These are phyloP conservation scores for Coniochaeta sp. DNA, from an alignment of 2,329 filamentous ascomycete genomes.

Conservation along the genomic window DNA sequence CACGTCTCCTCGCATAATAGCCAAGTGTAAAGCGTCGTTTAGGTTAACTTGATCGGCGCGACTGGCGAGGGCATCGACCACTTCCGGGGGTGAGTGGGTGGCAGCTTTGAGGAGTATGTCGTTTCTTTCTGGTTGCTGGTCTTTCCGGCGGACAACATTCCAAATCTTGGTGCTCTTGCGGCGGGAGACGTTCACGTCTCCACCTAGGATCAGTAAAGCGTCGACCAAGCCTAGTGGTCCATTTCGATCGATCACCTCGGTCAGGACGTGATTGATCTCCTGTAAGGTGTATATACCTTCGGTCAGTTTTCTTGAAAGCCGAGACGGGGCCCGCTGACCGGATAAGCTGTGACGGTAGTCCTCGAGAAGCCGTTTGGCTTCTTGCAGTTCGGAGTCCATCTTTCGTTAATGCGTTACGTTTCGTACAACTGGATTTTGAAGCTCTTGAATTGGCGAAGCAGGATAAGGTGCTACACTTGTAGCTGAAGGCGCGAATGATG, in stretches of 20 bases:
- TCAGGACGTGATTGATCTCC: slow-evolving; percentile 17
- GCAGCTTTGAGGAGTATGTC: slow-evolving; percentile 15
- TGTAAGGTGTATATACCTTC: slow-evolving; percentile 11
- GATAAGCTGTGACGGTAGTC: no score
- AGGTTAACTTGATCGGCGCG: slow-evolving; percentile 19
- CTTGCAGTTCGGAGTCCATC: no score
- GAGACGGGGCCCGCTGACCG: slow-evolving; percentile 5
- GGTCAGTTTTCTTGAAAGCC: neutral
- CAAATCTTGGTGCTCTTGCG: slow-evolving; percentile 12
- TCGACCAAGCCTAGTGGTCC: slow-evolving; percentile 16
- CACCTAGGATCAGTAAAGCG: slow-evolving; percentile 15
- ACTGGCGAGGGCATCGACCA: slow-evolving; percentile 13
- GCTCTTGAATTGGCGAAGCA: no score
- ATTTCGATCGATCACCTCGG: slow-evolving; percentile 15
- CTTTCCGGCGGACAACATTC: slow-evolving; percentile 13
- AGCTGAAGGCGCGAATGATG: no score
- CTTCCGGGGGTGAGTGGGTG: slow-evolving; percentile 13
- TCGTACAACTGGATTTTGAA: no score
- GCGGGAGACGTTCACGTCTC: slow-evolving; percentile 17
- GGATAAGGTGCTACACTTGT: no score
- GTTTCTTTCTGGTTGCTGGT: slow-evolving; percentile 14
- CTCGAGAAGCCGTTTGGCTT: no score
- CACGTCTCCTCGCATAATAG: slow-evolving; percentile 14
- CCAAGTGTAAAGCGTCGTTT: slow-evolving; percentile 16
- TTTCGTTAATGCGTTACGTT: no score